Percentiles rank a stretch among this genome's conserved stretches.
Conservation (phyloP, 2,329 filamentous ascomycete genomes). For the Fusarium floridanum region DNA sequence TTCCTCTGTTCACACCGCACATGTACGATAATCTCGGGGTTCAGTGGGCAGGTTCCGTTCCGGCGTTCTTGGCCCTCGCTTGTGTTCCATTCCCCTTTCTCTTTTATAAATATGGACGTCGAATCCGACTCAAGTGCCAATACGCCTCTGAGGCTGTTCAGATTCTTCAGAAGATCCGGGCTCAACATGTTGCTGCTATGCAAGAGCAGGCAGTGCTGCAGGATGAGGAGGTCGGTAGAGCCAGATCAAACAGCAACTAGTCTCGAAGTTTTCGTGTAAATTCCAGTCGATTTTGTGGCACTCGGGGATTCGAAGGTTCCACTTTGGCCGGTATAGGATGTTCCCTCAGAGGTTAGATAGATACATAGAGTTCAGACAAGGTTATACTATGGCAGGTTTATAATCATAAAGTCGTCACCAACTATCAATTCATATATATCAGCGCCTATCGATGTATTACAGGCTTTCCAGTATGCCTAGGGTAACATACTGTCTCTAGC, state of each 20-base stretch:
- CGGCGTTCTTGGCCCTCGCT: not conserved
- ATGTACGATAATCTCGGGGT: constrained; percentile 2
- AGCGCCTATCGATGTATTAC: too few species aligned
- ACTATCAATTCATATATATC: too few species aligned
- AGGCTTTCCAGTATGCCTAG: too few species aligned
- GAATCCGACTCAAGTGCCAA: not conserved
- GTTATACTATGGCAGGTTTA: not conserved
- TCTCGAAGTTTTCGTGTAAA: not conserved
- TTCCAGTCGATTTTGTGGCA: not conserved
- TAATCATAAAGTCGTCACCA: not conserved
- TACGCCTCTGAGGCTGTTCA: not conserved
- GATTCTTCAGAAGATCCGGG: not conserved
- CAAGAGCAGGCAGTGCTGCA: not conserved
- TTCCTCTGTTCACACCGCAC: not conserved
- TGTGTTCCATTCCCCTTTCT: not conserved
- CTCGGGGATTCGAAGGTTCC: not conserved
- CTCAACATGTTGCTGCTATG: not conserved
- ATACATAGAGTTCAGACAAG: not conserved
- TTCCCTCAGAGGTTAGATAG: not conserved
- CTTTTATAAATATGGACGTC: not conserved
- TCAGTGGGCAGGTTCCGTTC: not conserved
- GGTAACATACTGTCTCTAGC: too few species aligned
- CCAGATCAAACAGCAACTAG: not conserved
- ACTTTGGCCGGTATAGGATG: too few species aligned
- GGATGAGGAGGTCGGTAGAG: not conserved